A percentile compares a stretch with the other conserved stretches of the same genome.
Conservation (phyloP, 2,329 filamentous ascomycete genomes). For the Pestalotiopsis sp. region DNA sequence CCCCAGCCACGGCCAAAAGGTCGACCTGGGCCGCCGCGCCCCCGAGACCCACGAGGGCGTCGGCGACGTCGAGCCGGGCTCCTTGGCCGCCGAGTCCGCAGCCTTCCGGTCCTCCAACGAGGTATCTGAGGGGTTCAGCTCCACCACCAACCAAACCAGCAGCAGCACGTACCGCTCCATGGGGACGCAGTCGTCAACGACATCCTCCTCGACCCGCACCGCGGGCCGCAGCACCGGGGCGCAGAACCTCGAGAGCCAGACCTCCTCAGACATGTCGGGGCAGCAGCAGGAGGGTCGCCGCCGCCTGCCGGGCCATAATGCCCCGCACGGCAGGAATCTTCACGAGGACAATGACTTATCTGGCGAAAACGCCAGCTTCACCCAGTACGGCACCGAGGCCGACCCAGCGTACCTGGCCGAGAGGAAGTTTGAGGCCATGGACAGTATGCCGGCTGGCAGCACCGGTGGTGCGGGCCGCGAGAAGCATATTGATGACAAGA, state of each 20-base stretch:
- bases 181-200: not conserved
- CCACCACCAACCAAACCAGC: not conserved
- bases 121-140: conserved; percentile 57
- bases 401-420: conserved; percentile 52
- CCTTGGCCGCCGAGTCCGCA: conserved; percentile 73
- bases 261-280: not conserved
- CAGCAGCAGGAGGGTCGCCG: not conserved
- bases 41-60: conserved; percentile 60
- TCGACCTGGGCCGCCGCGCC: conserved; percentile 48
- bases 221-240: not conserved
- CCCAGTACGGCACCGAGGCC: conserved; percentile 48
- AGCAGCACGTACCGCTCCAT: not conserved
- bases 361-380: conserved; percentile 39
- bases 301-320: conserved; percentile 15
- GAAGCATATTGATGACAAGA: conserved; percentile 30
- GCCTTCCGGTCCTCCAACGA: conserved; percentile 54
- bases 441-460: conserved; percentile 59
- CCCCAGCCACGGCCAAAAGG: conserved; percentile 40
- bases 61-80: conserved; percentile 68
- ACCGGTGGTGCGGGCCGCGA: conserved; percentile 46
- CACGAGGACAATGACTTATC: conserved; percentile 39
- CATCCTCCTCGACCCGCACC: not conserved
- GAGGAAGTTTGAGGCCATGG: conserved; percentile 43
- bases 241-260: not conserved
- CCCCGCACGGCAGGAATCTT: conserved; percentile 47